Percentiles rank a stretch among this genome's conserved stretches.
These are phyloP conservation scores for Apocynum venetum DNA, from an alignment of 257 asterid species.

Conservation along the genomic window DNA sequence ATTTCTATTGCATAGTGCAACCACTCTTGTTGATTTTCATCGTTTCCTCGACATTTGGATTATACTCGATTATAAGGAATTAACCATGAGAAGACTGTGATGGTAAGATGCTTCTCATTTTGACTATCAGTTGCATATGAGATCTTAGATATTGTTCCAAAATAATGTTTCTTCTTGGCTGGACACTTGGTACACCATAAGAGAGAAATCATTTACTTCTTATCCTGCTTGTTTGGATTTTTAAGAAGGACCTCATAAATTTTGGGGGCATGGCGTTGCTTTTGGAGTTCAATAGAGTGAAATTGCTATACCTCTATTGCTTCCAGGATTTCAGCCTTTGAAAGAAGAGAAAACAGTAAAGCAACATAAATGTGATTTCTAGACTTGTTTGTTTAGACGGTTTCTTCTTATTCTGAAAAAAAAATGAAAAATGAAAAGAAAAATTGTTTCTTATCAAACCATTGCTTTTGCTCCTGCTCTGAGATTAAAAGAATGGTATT, in stretches of 20 bases:
- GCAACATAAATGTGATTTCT: neutral
- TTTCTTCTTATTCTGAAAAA: neutral
- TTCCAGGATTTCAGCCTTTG: neutral
- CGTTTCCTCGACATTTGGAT: neutral
- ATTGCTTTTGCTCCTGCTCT: neutral
- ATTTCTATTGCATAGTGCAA: neutral
- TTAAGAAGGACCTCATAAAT: neutral
- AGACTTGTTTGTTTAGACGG: neutral
- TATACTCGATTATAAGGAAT: no score
- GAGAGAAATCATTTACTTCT: neutral
- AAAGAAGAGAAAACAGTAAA: neutral
- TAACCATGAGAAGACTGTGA: neutral
- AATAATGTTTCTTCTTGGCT: neutral
- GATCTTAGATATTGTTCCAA: neutral
- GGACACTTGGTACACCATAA: neutral
- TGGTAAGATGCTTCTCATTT: neutral
- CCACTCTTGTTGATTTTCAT: neutral
- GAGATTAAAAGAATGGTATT: neutral
- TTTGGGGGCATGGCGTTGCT: neutral
- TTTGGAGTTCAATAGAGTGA: neutral
- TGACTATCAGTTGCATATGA: neutral
- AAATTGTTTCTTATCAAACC: neutral
- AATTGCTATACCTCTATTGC: neutral
- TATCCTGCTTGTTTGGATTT: neutral
- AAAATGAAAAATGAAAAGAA: neutral